Evolutionary conservation across 345 rosid genomes (phyloP).

Genomic region (Hibiscus trionum): DNA sequence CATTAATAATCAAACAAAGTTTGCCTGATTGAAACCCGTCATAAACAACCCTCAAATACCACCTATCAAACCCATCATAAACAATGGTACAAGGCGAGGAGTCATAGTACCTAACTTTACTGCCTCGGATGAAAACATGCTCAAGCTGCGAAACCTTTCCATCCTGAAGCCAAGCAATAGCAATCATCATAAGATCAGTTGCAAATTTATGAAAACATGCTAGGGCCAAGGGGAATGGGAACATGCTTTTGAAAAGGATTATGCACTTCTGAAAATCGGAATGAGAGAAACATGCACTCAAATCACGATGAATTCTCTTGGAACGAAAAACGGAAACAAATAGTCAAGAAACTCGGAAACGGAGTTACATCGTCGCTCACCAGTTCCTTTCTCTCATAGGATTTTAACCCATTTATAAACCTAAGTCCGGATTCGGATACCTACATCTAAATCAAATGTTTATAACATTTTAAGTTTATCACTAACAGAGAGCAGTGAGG

Average conservation of each 20-base stretch:
- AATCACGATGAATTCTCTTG: not conserved
- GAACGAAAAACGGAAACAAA: not conserved
- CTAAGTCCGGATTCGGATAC: not conserved
- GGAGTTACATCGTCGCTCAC: not conserved
- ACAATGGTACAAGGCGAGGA: not conserved
- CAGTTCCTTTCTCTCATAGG: not conserved
- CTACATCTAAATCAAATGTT: not conserved
- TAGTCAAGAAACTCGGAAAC: not conserved
- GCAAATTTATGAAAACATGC: not conserved
- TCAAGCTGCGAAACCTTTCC: slow-evolving; percentile 96
- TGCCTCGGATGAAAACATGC: slow-evolving; percentile 93
- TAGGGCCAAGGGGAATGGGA: not conserved
- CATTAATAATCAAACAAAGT: not conserved
- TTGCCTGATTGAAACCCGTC: not conserved
- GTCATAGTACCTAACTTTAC: slow-evolving; percentile 79
- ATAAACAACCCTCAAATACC: not conserved
- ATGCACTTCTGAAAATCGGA: not conserved
- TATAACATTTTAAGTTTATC: not conserved
- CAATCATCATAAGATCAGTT: slow-evolving; percentile 5
- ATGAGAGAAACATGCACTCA: not conserved
- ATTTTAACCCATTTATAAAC: not conserved
- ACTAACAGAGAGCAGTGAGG: too few relatives aligned
- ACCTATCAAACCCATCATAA: not conserved
- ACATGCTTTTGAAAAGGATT: not conserved
- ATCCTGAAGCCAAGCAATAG: slow-evolving; percentile 43